phyloP scores from a whole-genome alignment of 202 grass and related monocot species.

The Panicum hallii region DNA sequence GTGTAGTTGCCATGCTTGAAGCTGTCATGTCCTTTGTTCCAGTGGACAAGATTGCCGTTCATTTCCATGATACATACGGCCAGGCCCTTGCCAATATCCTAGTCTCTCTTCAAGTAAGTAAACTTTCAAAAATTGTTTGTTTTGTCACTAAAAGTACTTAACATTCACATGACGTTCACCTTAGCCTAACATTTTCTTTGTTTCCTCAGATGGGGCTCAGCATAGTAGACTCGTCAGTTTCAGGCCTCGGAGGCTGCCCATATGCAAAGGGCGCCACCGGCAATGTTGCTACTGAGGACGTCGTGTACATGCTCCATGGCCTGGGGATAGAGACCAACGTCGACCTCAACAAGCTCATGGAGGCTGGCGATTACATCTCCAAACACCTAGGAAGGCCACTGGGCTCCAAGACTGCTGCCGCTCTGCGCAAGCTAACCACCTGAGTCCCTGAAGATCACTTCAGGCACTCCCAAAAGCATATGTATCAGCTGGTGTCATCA shows the following conservation, averaged over 20 bases:
- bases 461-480: background rate
- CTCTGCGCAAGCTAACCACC: slow-evolving; percentile 50
- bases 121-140: background rate
- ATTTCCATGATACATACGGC: slow-evolving; percentile 96
- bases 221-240: slow-evolving; percentile 78
- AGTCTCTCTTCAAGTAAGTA: slow-evolving; percentile 83
- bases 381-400: slow-evolving; percentile 72
- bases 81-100: slow-evolving; percentile 90
- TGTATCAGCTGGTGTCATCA: background rate
- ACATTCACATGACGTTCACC: background rate
- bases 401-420: slow-evolving; percentile 75
- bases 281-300: slow-evolving; percentile 86
- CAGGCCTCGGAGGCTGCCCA: slow-evolving; percentile 85
- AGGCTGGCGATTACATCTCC: slow-evolving; percentile 86
- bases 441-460: slow-evolving; percentile 38
- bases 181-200: background rate
- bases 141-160: background rate
- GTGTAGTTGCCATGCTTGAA: slow-evolving; percentile 73
- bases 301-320: slow-evolving; percentile 89
- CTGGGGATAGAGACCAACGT: slow-evolving; percentile 84
- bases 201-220: slow-evolving; percentile 75
- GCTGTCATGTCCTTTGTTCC: slow-evolving; percentile 67
- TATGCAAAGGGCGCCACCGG: slow-evolving; percentile 87
- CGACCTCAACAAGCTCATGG: slow-evolving; percentile 82
- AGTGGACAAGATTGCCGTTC: slow-evolving; percentile 75